Conservation (phyloP, 495 filamentous ascomycete genomes). For the Talaromyces proteolyticus region DNA sequence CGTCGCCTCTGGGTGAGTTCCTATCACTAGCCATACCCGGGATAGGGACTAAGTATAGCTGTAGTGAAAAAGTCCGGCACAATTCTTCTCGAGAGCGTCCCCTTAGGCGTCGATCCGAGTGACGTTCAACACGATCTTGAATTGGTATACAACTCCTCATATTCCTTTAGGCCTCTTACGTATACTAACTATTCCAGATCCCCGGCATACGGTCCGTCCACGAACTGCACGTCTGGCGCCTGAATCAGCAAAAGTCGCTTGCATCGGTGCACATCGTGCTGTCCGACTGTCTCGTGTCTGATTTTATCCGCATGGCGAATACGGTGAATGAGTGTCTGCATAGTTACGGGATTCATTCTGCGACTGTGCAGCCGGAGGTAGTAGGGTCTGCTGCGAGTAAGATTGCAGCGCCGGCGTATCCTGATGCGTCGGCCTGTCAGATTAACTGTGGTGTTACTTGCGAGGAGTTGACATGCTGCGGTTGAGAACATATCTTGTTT, state of each 20-base stretch:
- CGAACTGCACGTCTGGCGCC: conserved; percentile 48
- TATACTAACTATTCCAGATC: conserved; percentile 18
- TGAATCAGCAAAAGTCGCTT: conserved; percentile 43
- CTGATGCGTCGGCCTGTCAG: conserved; percentile 17
- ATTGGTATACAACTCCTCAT: conserved; percentile 20
- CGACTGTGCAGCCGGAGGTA: conserved; percentile 43
- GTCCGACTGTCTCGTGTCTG: conserved; percentile 23
- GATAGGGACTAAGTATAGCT: too few relatives aligned
- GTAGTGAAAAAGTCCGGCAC: conserved; percentile 31
- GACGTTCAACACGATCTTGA: conserved; percentile 73
- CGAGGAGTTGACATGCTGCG: conserved; percentile 28
- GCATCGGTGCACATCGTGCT: conserved; percentile 45
- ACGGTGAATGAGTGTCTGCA: conserved; percentile 44
- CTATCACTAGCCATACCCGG: neutral
- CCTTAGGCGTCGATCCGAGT: conserved; percentile 63
- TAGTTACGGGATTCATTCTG: conserved; percentile 48
- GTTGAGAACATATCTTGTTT: conserved; percentile 8
- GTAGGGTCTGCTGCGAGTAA: neutral
- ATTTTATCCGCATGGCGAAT: conserved; percentile 32
- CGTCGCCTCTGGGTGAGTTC: conserved; percentile 25
- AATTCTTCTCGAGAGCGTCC: conserved; percentile 81
- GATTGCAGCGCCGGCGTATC: neutral
- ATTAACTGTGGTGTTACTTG: conserved; percentile 25
- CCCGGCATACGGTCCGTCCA: conserved; percentile 39
- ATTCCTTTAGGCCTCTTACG: neutral